A percentile compares a stretch with the other conserved stretches of the same genome.
Conservation (phyloP, 1,284 basidiomycete genomes). For the Sphaerobolus stellatus region DNA sequence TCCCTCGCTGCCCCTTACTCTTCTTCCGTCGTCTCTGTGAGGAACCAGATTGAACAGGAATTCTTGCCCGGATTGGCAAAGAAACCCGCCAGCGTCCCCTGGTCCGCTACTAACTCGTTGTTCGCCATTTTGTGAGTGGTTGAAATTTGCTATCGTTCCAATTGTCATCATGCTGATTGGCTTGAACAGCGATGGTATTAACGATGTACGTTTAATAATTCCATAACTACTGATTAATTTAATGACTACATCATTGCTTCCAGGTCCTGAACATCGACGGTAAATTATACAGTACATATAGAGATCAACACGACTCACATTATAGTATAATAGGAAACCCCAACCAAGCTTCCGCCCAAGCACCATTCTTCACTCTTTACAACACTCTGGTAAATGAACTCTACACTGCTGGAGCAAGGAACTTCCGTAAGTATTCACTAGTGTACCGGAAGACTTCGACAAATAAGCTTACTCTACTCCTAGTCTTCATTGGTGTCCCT, state of each 20-base stretch:
- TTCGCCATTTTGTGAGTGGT: neutral
- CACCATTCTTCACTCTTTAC: neutral
- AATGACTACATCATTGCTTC: neutral
- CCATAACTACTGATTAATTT: neutral
- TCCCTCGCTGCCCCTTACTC: neutral
- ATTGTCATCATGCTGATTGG: neutral
- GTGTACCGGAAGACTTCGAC: neutral
- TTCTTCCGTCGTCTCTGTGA: neutral
- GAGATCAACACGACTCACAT: no score
- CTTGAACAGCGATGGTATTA: neutral
- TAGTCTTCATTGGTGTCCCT: constrained; percentile 4
- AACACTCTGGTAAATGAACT: neutral
- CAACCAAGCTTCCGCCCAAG: neutral
- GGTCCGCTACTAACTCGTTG: neutral
- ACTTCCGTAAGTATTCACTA: neutral
- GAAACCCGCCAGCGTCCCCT: neutral
- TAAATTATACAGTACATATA: no score
- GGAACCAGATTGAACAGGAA: constrained; percentile 1
- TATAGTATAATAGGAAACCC: neutral
- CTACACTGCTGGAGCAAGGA: neutral
- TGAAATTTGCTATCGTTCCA: neutral
- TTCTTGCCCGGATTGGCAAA: neutral
- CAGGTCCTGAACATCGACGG: neutral
- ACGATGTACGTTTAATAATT: neutral
- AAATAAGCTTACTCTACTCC: neutral